Conservation (phyloP, 75 land plant genomes). For the Selaginella tamariscina region DNA sequence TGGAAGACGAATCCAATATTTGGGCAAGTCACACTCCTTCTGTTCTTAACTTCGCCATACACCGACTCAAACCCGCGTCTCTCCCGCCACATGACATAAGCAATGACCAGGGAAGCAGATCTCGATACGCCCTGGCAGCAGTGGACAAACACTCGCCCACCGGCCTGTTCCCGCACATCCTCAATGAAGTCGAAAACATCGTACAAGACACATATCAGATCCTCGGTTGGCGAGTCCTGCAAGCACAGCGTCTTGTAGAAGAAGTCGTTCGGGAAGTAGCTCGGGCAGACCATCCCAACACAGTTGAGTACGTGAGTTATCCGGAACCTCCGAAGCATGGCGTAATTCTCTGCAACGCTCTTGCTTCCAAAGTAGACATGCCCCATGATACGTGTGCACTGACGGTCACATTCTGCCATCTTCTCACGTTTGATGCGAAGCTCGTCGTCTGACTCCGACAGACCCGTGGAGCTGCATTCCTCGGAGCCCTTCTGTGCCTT, state of each 20-base stretch:
- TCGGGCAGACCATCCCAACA: constrained; percentile 32
- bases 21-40: constrained; percentile 27
- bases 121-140: constrained; percentile 41
- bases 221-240: constrained; percentile 33
- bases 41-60: constrained; percentile 23
- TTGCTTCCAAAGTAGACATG: constrained; percentile 35
- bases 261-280: constrained; percentile 28
- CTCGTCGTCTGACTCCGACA: constrained; percentile 8
- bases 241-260: constrained; percentile 34
- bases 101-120: constrained; percentile 33
- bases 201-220: constrained; percentile 29
- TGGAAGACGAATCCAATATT: constrained; percentile 40
- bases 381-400: constrained; percentile 20
- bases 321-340: constrained; percentile 17
- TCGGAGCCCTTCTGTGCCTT: not conserved
- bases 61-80: constrained; percentile 25
- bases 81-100: constrained; percentile 40
- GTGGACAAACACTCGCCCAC: constrained; percentile 35
- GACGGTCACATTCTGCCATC: constrained; percentile 25
- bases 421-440: constrained; percentile 14
- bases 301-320: constrained; percentile 44
- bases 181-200: constrained; percentile 37
- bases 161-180: constrained; percentile 24
- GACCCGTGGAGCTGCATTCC: not conserved
- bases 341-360: constrained; percentile 29